Percentiles rank a stretch among this genome's conserved stretches.
Conservation (phyloP, 768 basidiomycete genomes). For the Wakefieldia striispora region DNA sequence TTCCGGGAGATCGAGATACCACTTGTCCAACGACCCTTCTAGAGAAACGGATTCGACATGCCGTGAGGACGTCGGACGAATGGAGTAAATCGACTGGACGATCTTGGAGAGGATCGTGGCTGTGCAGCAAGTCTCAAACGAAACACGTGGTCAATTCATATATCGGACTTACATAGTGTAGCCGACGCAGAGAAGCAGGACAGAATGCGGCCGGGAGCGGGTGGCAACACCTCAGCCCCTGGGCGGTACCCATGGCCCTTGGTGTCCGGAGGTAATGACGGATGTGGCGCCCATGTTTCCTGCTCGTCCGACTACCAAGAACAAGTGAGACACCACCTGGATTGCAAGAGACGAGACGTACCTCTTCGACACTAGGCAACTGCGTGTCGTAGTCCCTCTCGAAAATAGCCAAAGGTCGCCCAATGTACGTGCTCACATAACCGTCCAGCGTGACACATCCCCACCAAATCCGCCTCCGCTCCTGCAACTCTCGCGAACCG, state of each 20-base stretch:
- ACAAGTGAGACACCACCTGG: slow-evolving; percentile 7
- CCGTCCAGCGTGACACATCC: slow-evolving; percentile 77
- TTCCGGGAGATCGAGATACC: slow-evolving; percentile 69
- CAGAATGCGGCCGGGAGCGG: slow-evolving; percentile 49
- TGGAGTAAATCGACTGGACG: slow-evolving; percentile 69
- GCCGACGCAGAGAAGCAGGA: slow-evolving; percentile 82
- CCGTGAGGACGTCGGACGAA: slow-evolving; percentile 53
- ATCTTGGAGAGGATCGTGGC: slow-evolving; percentile 69
- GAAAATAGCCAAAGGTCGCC: slow-evolving; percentile 70
- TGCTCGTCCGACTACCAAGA: slow-evolving; percentile 56
- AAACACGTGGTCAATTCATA: neutral
- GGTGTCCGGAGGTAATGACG: slow-evolving; percentile 31
- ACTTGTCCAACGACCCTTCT: slow-evolving; percentile 66
- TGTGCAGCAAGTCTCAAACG: slow-evolving; percentile 27
- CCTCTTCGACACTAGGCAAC: slow-evolving; percentile 60
- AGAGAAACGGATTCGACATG: slow-evolving; percentile 55
- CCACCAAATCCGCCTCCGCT: slow-evolving; percentile 75
- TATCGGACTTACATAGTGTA: slow-evolving; percentile 52
- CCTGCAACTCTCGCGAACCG: slow-evolving; percentile 58
- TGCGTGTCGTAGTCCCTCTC: slow-evolving; percentile 76
- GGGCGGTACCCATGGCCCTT: slow-evolving; percentile 31
- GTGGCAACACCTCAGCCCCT: slow-evolving; percentile 12
- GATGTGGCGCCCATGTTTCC: slow-evolving; percentile 51
- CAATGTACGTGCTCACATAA: slow-evolving; percentile 78
- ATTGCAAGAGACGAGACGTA: slow-evolving; percentile 20